Base-by-base conservation (phyloP, 345 rosid genomes). In the Reutealis trisperma region DNA sequence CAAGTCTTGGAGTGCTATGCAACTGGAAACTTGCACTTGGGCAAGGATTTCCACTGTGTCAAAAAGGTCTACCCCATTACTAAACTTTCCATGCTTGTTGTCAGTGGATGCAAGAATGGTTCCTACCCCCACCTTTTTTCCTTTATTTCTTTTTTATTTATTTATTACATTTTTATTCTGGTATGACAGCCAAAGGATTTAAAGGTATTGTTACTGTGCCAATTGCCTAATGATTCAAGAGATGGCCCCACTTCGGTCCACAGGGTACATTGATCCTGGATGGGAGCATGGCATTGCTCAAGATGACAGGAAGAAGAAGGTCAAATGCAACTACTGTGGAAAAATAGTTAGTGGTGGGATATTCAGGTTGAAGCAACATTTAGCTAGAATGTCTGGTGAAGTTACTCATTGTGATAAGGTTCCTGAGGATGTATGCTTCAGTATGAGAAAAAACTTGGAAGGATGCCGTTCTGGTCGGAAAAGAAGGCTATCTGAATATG, bases 261-360 rank as follows among this genome's bases (percentile, higher is more conserved):
- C 74, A 8, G 91, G 90, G 70, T 84, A 69, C 62, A 89, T 89
- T 63, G 92, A 90, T 76, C 97, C 93, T 21, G 94, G 93, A 75
- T 92, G 97, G 97, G 94, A 92, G 83, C 94, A 90, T 67, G 97
- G 94, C 24, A 82, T 86, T 78, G 90, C 97, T 67, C 94, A 88
- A 79, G 97, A 92, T 79, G 92, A 88, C 30, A 86, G 90, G 74
- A 89, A 90, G 82, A 92, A 90, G 87, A 92, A 92, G 76, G 97
- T 89, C 59, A 92, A 92, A 82, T 90, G 97, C 75, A 92, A 89
- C 83, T 92, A 90, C 78, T 92, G 94, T 82, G 92, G 91, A 37
- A 90, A 92, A 86, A 71, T 92, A n/a, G 94, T 90, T n/a, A 90
- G 93, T 67, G 93, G 94, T 76, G 94, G 97, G 47, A 87, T 90